Evolutionary conservation across 805 yeast species (phyloP).

Genomic region (Wickerhamomyces hampshirensis): DNA sequence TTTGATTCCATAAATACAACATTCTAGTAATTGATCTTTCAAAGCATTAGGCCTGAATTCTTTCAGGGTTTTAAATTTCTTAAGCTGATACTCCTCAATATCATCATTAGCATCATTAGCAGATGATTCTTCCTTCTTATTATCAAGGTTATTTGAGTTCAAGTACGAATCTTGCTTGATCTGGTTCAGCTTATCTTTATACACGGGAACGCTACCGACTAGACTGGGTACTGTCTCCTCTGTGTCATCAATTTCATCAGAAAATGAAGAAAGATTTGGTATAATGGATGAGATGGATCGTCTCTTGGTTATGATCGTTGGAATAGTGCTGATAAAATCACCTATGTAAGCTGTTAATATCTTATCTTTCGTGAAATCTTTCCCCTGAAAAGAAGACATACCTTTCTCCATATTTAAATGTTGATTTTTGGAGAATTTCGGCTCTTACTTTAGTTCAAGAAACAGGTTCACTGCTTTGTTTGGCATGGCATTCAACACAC

Average conservation of each 20-base stretch:
- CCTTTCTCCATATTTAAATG: no score
- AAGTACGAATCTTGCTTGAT: background rate
- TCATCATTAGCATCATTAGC: constrained; percentile 1
- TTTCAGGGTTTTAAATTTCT: constrained; percentile 22
- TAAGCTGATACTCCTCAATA: constrained; percentile 5
- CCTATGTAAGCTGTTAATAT: no score
- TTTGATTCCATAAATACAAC: constrained; percentile 32
- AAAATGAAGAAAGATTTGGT: background rate
- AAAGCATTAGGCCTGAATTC: constrained; percentile 25
- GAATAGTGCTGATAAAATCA: background rate
- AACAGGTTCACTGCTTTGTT: no score
- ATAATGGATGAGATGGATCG: background rate
- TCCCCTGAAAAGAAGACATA: no score
- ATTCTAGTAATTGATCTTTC: constrained; percentile 31
- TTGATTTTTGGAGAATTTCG: no score
- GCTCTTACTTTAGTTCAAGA: no score
- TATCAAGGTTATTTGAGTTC: background rate
- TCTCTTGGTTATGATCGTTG: background rate
- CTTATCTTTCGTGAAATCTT: no score
- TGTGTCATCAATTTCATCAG: background rate
- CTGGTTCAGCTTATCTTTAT: background rate
- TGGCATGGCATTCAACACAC: no score
- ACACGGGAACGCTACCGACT: constrained; percentile 1
- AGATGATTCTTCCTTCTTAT: constrained; percentile 1
- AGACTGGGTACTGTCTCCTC: background rate